Base-by-base conservation (phyloP, 192 early-diverging fungal genomes). In the Coemansia sp. region DNA sequence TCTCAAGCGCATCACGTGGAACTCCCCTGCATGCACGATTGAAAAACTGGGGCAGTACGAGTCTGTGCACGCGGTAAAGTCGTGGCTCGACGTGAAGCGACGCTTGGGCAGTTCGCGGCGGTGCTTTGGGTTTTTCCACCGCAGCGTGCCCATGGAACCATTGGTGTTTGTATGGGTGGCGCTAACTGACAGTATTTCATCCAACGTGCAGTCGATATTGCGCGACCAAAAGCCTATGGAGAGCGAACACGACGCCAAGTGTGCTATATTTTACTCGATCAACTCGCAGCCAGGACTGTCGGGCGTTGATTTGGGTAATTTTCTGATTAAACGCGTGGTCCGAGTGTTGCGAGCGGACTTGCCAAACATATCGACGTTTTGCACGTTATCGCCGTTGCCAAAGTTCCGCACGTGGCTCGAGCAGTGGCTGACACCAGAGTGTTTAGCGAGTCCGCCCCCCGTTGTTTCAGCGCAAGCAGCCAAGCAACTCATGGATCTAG, bases 201-300 rank as follows among this genome's bases (percentile, higher is more conserved):
- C 60, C 34, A 88, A 87, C 58, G 87, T 94, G 3, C 90, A 93
- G 78, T 21, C 46, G 31, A 88, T 92, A 26, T 60, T 92, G n/a
- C 68, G 81, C 14, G 84, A 89, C 44, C 75, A 71, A 25, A 59
- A 59, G n/a, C 78, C 80, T 4, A 65, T 62, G 12, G 25, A 14
- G 9, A 68, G 47, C 9, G 70, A 84, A 36, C 59, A 82, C 9
- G 70, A 83, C 5, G 66, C 89, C 11, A 74, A 72, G 6, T 87
- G 85, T 59, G 95, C 93, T 11, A 89, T 94, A 2, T 98, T 96
- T 68, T 98, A 98, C 75, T 95, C 95, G 2, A 96, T 98, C 62
- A 92, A 91, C 12, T 91, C 91, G 19, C 93, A 96, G 65, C 85
- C 85, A 36, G 90, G 93, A 1, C 82, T 98, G 9, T 83, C 90